Conservation (phyloP, 2,329 filamentous ascomycete genomes). For the Apiospora sp. region DNA sequence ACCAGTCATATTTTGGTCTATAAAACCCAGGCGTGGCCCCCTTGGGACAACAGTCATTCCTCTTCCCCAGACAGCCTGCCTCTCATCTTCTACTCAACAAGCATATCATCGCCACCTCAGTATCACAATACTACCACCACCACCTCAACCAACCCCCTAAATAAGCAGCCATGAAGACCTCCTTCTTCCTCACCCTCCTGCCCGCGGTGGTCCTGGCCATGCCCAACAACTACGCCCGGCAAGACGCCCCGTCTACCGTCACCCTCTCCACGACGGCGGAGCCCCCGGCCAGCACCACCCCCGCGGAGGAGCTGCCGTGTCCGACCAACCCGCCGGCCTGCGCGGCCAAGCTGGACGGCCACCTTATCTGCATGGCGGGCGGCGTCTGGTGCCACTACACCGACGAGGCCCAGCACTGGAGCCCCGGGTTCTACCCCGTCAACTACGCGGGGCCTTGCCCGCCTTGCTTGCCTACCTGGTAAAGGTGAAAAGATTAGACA, state of each 20-base stretch:
- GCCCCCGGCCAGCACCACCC: background rate
- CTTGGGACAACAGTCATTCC: background rate
- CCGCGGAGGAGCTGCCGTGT: slow-evolving; percentile 17
- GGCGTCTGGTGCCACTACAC: slow-evolving; percentile 25
- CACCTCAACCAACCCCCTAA: background rate
- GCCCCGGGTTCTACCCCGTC: slow-evolving; percentile 21
- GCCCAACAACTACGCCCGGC: slow-evolving; percentile 16
- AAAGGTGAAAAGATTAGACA: too few species aligned
- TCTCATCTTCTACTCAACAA: background rate
- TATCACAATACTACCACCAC: background rate
- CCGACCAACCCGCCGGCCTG: slow-evolving; percentile 10
- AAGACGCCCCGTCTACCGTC: background rate
- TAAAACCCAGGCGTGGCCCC: background rate
- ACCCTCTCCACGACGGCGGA: background rate
- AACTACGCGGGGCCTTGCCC: slow-evolving; percentile 16
- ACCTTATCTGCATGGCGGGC: slow-evolving; percentile 16
- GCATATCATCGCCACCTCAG: background rate
- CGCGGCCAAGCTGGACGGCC: slow-evolving; percentile 13
- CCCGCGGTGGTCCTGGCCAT: slow-evolving; percentile 1
- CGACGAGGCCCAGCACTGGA: background rate
- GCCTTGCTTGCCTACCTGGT: slow-evolving; percentile 17
- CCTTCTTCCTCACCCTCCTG: slow-evolving; percentile 10
- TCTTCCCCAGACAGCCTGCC: background rate
- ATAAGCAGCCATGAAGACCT: slow-evolving; percentile 18
- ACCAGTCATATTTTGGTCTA: background rate